Base-by-base conservation (phyloP, 2,329 filamentous ascomycete species). In the Phaeoacremonium minimum region DNA sequence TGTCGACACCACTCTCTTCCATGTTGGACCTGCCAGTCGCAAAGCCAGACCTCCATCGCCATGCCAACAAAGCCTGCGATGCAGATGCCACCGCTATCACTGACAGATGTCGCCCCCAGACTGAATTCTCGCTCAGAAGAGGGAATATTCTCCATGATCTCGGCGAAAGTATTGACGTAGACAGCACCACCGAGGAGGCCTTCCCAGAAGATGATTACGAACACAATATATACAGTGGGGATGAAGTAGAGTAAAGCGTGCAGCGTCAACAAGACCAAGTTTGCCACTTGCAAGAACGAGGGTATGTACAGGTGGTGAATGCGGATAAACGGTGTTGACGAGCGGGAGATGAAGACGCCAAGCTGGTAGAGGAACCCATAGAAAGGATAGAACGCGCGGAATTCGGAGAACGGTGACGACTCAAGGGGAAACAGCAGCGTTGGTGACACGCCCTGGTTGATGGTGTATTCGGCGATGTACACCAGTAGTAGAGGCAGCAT, bases 301-400 rank as follows among this genome's bases (percentile, higher is more conserved):
- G 90, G 90, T 0, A 87, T 49, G 55, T 97, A 97, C 2, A 97
- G 73, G 33, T 79, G 69, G 49, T 85, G 85, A 29, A 97, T 75
- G 18, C 90, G 83, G 47, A 94, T 57, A 58, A 95, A 95, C 0
- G 91, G 88, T 1, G 87, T 89, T 0, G 88, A 95, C 1, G 89
- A 94, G 13, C 93, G 83, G 1, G 91, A 95, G 49, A 97, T 77
- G 64, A 97, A 97, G 45, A 97, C 93, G 37, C 93, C 93, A 4
- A 90, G 69, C 66, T 98, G 91, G 61, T 98, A 97, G 43, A 97
- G 83, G 39, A 94, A 90, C 45, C 85, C 85, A 60, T 98, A 98
- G 44, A 91, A 87, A 1, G 91, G 90, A 53, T 98, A 98, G 58
- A 96, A 97, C 19, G 83, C 84, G 28, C 91, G 83, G 56, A 82